A percentile compares a stretch with the other conserved stretches of the same genome.
These are phyloP conservation scores for Tuctoria greenei DNA, from an alignment of 176 grass and related monocot species.

Conservation along the genomic window DNA sequence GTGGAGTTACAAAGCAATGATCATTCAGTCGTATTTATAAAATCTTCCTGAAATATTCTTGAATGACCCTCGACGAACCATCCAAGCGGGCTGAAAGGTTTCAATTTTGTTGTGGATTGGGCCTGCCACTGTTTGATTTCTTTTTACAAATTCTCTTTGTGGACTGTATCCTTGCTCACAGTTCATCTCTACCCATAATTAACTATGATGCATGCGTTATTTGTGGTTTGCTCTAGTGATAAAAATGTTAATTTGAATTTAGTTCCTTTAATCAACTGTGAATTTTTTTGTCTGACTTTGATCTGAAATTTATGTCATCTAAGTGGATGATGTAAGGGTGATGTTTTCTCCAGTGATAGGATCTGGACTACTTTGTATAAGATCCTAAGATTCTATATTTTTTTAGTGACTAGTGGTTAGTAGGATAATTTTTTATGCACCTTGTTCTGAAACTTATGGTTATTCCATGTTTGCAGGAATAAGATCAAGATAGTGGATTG, in stretches of 20 bases:
- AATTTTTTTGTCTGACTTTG: not conserved
- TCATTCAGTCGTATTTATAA: not conserved
- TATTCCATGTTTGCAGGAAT: constrained; percentile 64
- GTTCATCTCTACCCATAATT: not conserved
- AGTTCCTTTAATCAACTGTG: not conserved
- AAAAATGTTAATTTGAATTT: not conserved
- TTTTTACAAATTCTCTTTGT: not conserved
- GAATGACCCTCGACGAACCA: not conserved
- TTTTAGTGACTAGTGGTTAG: not conserved
- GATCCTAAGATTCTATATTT: not conserved
- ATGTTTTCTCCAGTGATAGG: not conserved
- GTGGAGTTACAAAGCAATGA: not conserved
- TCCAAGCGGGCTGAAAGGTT: constrained; percentile 16
- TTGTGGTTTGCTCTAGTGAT: not conserved
- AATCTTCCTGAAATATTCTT: not conserved
- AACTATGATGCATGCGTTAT: not conserved
- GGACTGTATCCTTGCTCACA: not conserved
- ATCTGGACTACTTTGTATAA: not conserved
- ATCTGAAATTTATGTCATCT: not conserved
- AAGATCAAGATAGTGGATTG: constrained; percentile 81
- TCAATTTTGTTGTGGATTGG: constrained; percentile 26
- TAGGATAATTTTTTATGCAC: not conserved
- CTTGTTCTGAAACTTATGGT: constrained; percentile 21
- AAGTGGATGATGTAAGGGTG: not conserved
- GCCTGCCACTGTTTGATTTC: constrained; percentile 1